Conservation (phyloP, 2,329 filamentous ascomycete species). For the Fusarium sp. region DNA sequence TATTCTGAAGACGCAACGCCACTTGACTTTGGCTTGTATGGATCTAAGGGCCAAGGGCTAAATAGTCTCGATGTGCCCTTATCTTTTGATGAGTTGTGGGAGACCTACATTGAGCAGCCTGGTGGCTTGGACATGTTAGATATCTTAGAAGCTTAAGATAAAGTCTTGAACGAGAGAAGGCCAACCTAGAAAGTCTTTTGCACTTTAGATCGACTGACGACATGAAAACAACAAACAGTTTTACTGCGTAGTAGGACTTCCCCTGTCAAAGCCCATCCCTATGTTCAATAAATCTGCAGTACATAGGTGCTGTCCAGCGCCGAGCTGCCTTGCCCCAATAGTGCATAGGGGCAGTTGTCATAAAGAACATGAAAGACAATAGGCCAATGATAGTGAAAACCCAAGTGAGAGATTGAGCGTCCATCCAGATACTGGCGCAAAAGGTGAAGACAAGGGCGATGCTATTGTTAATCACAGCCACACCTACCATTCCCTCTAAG, state of each 20-base stretch:
- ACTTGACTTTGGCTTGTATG: neutral
- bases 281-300: neutral
- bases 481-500: neutral
- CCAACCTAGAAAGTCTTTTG: accelerated
- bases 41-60: accelerated
- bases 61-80: neutral
- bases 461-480: neutral
- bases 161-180: accelerated
- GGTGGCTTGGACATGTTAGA: neutral
- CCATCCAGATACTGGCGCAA: neutral
- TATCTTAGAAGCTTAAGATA: neutral
- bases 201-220: accelerated
- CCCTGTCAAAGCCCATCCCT: neutral
- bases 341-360: neutral
- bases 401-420: neutral
- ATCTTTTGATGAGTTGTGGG: neutral
- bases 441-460: neutral
- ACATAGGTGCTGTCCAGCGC: neutral
- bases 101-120: neutral
- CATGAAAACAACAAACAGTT: neutral
- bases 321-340: neutral
- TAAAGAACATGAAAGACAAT: neutral
- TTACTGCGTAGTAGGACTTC: neutral
- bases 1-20: neutral
- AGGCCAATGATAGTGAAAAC: neutral